Conservation (phyloP, 2,329 filamentous ascomycete species). For the Botrytis galanthina region DNA sequence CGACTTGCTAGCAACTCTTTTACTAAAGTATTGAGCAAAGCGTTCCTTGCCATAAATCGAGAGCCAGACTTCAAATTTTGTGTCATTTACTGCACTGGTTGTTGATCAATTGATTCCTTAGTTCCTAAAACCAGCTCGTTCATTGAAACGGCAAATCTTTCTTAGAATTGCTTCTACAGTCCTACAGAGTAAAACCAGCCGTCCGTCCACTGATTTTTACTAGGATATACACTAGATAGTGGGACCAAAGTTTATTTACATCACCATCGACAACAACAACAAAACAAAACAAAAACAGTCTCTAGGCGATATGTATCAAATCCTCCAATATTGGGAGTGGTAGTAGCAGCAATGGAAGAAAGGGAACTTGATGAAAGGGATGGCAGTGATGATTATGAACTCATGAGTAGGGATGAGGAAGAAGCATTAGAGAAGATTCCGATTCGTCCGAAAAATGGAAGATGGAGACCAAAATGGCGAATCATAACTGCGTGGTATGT, state of each 20-base stretch:
- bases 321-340: neutral
- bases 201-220: neutral
- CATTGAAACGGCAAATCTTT: neutral
- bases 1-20: neutral
- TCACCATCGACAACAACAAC: neutral
- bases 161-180: neutral
- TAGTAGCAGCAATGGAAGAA: conserved; percentile 13
- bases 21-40: neutral
- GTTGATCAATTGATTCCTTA: neutral
- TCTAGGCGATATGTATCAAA: neutral
- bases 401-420: conserved; percentile 16
- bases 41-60: neutral
- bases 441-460: neutral
- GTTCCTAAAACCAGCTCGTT: neutral
- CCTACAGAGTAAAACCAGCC: neutral
- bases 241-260: conserved; percentile 7
- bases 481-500: conserved; percentile 9
- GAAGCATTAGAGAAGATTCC: neutral
- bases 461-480: conserved; percentile 18
- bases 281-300: neutral
- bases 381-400: neutral
- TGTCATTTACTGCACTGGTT: neutral
- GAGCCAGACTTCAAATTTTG: neutral
- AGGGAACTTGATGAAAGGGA: neutral
- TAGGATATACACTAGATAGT: neutral